These are phyloP conservation scores for Xylaria sp. DNA, from an alignment of 2,329 filamentous ascomycete species.

Conservation along the genomic window DNA sequence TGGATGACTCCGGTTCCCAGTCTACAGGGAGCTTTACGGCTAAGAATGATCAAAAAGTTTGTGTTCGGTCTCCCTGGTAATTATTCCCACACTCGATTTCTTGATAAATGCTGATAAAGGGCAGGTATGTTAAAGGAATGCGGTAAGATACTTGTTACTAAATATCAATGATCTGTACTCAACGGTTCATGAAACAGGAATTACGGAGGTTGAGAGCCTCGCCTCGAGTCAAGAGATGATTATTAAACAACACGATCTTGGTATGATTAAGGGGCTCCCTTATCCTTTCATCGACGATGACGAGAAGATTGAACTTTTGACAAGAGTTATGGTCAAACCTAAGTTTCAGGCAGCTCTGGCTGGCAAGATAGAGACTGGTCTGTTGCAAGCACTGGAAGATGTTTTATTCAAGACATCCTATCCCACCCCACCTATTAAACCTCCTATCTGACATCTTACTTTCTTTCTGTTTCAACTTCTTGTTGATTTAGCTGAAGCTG, in stretches of 20 bases:
- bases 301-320: slow-evolving; percentile 32
- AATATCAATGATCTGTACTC: neutral
- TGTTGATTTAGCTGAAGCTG: neutral
- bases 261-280: slow-evolving; percentile 14
- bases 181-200: slow-evolving; percentile 15
- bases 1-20: slow-evolving; percentile 16
- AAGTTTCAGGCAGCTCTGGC: slow-evolving; percentile 23
- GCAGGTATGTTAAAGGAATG: slow-evolving; percentile 26
- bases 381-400: slow-evolving; percentile 25
- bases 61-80: slow-evolving; percentile 29
- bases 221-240: slow-evolving; percentile 25
- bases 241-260: slow-evolving; percentile 20
- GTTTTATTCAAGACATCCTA: slow-evolving; percentile 32
- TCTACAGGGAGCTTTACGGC: slow-evolving; percentile 18
- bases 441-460: slow-evolving; percentile 11
- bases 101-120: neutral
- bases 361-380: slow-evolving; percentile 11
- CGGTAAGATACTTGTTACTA: slow-evolving; percentile 18
- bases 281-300: slow-evolving; percentile 22
- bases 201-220: slow-evolving; percentile 29
- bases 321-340: slow-evolving; percentile 28
- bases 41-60: slow-evolving; percentile 14
- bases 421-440: slow-evolving; percentile 30
- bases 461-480: neutral
- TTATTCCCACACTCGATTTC: neutral